Percentiles rank a stretch among this genome's conserved stretches.
Conservation (phyloP, 345 rosid species). For the Rhizophora mangle region DNA sequence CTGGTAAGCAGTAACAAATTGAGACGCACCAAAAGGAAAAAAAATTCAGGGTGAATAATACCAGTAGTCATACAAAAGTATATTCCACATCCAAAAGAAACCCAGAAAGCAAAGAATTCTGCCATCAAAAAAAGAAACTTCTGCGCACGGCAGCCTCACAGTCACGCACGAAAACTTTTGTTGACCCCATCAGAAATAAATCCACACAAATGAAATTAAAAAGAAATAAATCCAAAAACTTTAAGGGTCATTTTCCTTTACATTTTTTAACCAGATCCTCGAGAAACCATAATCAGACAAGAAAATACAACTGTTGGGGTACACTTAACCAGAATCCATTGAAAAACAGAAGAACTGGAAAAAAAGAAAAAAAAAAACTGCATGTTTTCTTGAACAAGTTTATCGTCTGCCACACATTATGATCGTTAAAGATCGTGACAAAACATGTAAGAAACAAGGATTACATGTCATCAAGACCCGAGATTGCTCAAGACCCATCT, state of each 20-base stretch:
- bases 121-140: conserved; percentile 27
- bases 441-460: conserved; percentile 25
- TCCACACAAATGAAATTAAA: conserved; percentile 19
- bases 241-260: not conserved
- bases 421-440: conserved; percentile 45
- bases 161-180: conserved; percentile 9
- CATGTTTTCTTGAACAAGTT: conserved; percentile 19
- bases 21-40: conserved; percentile 11
- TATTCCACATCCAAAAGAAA: conserved; percentile 40
- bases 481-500: conserved; percentile 46
- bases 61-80: conserved; percentile 35
- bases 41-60: conserved; percentile 40
- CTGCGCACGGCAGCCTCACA: conserved; percentile 46
- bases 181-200: conserved; percentile 29
- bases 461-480: conserved; percentile 37
- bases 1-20: conserved; percentile 5
- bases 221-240: conserved; percentile 15
- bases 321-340: conserved; percentile 30
- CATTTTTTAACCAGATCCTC: not conserved
- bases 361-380: conserved; percentile 7
- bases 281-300: conserved; percentile 22
- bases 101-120: conserved; percentile 42
- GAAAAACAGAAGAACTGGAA: not conserved
- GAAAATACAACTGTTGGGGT: conserved; percentile 5
- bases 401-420: conserved; percentile 29